A percentile compares a stretch with the other conserved stretches of the same genome.
Conservation (phyloP, 352 stramenopile genomes). For the Pilasporangium apinafurcum region DNA sequence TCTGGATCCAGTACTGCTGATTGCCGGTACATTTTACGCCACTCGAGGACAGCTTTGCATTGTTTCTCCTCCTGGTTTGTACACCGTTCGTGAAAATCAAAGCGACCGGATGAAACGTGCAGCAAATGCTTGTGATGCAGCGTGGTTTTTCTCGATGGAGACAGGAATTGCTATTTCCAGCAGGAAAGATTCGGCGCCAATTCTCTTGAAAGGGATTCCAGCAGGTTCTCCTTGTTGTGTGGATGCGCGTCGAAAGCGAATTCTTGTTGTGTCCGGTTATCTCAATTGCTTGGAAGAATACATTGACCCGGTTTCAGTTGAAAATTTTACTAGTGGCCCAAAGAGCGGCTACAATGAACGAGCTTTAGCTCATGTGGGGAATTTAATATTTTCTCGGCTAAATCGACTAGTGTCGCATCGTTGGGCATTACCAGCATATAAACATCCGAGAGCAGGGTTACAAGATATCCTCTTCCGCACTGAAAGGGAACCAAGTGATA, state of each 20-base stretch:
- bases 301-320: conserved; percentile 4
- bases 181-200: conserved; percentile 13
- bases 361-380: conserved; percentile 20
- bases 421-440: conserved; percentile 35
- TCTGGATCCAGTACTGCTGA: conserved; percentile 65
- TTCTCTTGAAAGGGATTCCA: conserved; percentile 50
- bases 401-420: conserved; percentile 23
- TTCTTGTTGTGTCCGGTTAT: conserved; percentile 63
- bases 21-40: conserved; percentile 67
- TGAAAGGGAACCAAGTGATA: conserved; percentile 15
- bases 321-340: neutral
- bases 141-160: conserved; percentile 63
- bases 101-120: conserved; percentile 33
- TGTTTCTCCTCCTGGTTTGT: conserved; percentile 57
- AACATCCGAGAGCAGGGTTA: conserved; percentile 29
- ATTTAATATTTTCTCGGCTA: conserved; percentile 23
- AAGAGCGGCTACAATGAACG: neutral
- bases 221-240: conserved; percentile 60
- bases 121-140: conserved; percentile 44
- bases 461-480: conserved; percentile 43
- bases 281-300: conserved; percentile 71
- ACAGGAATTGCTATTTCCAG: conserved; percentile 22
- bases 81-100: conserved; percentile 22
- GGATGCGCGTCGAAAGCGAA: conserved; percentile 29
- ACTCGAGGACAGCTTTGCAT: conserved; percentile 54